phyloP scores from a whole-genome alignment of 805 yeast genomes.

The Lachancea fermentati region DNA sequence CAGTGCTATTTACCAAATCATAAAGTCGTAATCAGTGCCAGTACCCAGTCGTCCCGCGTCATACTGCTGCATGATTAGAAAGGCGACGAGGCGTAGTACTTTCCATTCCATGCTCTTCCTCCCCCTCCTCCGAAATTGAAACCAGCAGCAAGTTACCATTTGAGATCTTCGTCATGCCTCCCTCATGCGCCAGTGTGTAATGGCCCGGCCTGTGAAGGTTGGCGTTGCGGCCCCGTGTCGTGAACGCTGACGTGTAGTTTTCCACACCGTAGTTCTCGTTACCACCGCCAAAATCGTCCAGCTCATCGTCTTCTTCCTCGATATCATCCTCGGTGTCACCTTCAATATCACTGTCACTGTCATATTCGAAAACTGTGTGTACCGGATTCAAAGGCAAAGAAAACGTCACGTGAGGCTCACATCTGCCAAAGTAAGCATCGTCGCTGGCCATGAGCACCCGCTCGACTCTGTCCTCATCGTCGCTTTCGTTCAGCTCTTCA shows the following conservation, averaged over 20 bases:
- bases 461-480: background rate
- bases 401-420: constrained; percentile 6
- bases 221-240: too few species aligned
- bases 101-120: constrained; percentile 1
- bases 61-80: background rate
- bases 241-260: too few species aligned
- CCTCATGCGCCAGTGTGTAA: constrained; percentile 1
- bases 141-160: constrained; percentile 2
- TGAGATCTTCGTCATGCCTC: constrained; percentile 1
- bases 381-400: constrained; percentile 3
- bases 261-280: background rate
- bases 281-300: background rate
- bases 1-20: too few species aligned
- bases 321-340: constrained; percentile 5
- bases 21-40: too few species aligned
- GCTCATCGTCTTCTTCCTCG: constrained; percentile 4
- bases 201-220: constrained; percentile 4
- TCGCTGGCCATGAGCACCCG: background rate
- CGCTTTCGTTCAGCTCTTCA: constrained; percentile 6
- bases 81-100: background rate
- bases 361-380: constrained; percentile 13
- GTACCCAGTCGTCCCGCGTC: background rate
- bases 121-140: constrained; percentile 2
- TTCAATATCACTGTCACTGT: constrained; percentile 2
- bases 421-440: background rate